Base-by-base conservation (phyloP, 2,329 filamentous ascomycete species). In the Epichloe uncinata region DNA sequence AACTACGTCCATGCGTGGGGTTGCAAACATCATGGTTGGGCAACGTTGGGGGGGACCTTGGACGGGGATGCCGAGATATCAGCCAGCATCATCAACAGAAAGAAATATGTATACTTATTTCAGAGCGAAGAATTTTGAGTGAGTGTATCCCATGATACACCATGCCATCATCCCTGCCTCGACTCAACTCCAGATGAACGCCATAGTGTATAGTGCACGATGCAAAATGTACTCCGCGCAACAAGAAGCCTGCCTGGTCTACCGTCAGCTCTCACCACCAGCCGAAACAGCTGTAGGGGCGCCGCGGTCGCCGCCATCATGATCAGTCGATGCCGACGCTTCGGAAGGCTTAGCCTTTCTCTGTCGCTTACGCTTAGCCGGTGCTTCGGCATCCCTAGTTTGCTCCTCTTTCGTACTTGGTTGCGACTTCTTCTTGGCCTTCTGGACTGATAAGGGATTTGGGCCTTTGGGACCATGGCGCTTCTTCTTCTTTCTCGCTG, bases 401-500 rank as follows among this genome's bases (percentile, higher is more conserved):
- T 54, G 53, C 26, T 56, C 51, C 37, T 63, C 68, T 37, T 64
- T 59, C 30, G 55, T 55, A 5, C 52, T 45, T 48, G 58, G 58
- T 51, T 54, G 37, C 18, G 55, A 45, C 52, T 65, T 62, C 61
- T 78, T 79, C 70, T 84, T 85, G 30, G 75, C 56, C 68, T 86
- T 87, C 70, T 84, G 84, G 48, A 85, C 72, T 46, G 82, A 77
- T 49, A 88, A 66, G 8, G 84, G 84, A 63, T 88, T 88, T 1
- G 82, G 83, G 18, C 76, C 80, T 62, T 85, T 87, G 3, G 73
- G 75, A 1, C 82, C 84, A 52, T 74, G 77, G 20, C 61, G 62
- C 60, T 74, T 77, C 63, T 74, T 78, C 62, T 78, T 80, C 63
- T 81, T 75, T 59, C 72, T 72, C 60, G 66, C 69, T 52, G 66